Conservation (phyloP, 2,329 filamentous ascomycete species). For the Penicillium digitatum region DNA sequence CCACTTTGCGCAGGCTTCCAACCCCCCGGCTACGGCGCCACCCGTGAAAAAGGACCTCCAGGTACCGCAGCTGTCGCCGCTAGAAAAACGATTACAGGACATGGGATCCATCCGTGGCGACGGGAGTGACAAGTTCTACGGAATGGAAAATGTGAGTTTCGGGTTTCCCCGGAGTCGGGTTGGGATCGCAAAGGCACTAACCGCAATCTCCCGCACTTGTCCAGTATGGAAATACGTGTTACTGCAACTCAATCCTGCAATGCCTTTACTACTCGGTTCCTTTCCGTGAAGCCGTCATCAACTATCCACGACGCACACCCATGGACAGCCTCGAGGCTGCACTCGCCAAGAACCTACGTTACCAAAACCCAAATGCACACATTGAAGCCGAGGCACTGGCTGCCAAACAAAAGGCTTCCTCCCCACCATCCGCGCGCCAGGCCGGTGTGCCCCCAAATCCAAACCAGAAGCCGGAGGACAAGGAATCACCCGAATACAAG, state of each 20-base stretch:
- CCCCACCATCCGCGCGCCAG: conserved; percentile 39
- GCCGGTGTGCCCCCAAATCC: conserved; percentile 54
- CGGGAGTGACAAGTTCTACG: conserved; percentile 97
- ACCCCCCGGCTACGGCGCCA: conserved; percentile 44
- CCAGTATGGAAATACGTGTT: conserved; percentile 97
- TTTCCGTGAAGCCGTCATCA: conserved; percentile 91
- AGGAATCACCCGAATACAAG: conserved; percentile 94
- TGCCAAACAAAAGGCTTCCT: conserved; percentile 45
- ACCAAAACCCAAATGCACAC: conserved; percentile 57
- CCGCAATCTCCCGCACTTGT: conserved; percentile 5
- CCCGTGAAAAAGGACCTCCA: conserved; percentile 59
- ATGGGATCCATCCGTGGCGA: conserved; percentile 76
- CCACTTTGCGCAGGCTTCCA: conserved; percentile 40
- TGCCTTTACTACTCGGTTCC: conserved; percentile 92
- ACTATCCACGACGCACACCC: conserved; percentile 73
- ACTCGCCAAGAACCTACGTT: conserved; percentile 47
- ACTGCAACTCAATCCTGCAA: conserved; percentile 97
- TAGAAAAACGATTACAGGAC: conserved; percentile 74
- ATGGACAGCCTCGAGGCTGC: conserved; percentile 64
- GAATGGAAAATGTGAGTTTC: conserved; percentile 85
- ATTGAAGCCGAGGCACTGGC: conserved; percentile 49
- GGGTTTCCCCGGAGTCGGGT: background rate
- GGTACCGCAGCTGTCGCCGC: conserved; percentile 53
- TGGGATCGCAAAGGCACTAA: conserved; percentile 15
- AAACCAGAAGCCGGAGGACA: conserved; percentile 75